A percentile compares a stretch with the other conserved stretches of the same genome.
These are phyloP conservation scores for Aspergillus sparsus DNA, from an alignment of 495 filamentous ascomycete genomes.

Conservation along the genomic window DNA sequence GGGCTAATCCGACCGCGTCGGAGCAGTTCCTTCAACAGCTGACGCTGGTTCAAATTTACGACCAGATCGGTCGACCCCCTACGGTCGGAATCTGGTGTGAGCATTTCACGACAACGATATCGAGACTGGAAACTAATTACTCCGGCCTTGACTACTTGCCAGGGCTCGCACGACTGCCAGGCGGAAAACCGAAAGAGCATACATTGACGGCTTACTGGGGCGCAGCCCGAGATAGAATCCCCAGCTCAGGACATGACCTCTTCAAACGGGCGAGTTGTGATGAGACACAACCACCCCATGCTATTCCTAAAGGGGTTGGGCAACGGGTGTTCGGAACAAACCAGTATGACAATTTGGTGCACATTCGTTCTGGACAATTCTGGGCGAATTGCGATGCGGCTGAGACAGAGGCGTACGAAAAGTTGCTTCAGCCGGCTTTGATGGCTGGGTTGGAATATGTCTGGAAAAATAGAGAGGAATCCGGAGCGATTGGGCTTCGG, in stretches of 20 bases:
- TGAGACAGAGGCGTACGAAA: background rate
- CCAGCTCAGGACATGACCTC: constrained; percentile 18
- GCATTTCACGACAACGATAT: constrained; percentile 12
- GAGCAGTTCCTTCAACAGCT: constrained; percentile 7
- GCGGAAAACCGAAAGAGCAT: constrained; percentile 10
- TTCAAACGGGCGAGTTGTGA: constrained; percentile 10
- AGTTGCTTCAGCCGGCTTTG: background rate
- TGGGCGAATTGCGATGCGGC: constrained; percentile 2
- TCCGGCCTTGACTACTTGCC: constrained; percentile 27
- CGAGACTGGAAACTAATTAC: constrained; percentile 29
- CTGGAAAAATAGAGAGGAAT: background rate
- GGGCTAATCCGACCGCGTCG: constrained; percentile 16
- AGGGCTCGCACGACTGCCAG: constrained; percentile 20
- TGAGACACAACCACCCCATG: background rate
- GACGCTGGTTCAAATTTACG: constrained; percentile 8
- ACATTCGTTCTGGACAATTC: background rate
- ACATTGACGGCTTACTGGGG: constrained; percentile 30
- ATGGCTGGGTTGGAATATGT: constrained; percentile 1
- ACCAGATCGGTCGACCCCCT: background rate
- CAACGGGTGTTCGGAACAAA: constrained; percentile 19
- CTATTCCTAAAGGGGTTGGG: background rate
- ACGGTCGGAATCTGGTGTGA: constrained; percentile 24
- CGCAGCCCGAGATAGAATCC: constrained; percentile 30
- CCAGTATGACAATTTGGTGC: constrained; percentile 20
- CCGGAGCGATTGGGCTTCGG: background rate